Conservation (phyloP, 2,329 filamentous ascomycete genomes). For the Celoporthe dispersa region DNA sequence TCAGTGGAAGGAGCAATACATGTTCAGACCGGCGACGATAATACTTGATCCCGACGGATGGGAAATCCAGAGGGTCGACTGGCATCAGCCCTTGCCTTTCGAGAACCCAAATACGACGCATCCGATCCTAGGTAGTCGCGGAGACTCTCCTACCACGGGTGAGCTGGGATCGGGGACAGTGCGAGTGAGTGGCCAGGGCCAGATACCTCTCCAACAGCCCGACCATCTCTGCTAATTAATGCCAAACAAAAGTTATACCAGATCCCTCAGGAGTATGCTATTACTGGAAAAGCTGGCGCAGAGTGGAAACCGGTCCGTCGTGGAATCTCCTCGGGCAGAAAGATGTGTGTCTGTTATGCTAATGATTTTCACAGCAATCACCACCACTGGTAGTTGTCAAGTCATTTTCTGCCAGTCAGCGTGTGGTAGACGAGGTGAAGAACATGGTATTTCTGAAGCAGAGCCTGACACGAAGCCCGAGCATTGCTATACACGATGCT, state of each 20-base stretch:
- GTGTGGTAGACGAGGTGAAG: constrained; percentile 18
- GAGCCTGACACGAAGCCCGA: constrained; percentile 11
- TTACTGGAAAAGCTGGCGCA: background rate
- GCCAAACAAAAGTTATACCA: constrained; percentile 9
- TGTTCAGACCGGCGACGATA: constrained; percentile 24
- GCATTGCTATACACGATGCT: constrained; percentile 26
- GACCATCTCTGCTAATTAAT: background rate
- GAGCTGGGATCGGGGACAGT: constrained; percentile 17
- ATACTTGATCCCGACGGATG: constrained; percentile 20
- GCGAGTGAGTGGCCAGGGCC: background rate
- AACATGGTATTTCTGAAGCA: constrained; percentile 28
- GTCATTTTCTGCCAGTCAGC: constrained; percentile 14
- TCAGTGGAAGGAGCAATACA: constrained; percentile 20
- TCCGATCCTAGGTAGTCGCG: background rate
- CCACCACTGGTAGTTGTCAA: constrained; percentile 23
- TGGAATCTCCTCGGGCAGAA: background rate
- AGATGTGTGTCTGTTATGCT: background rate
- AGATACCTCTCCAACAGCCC: background rate
- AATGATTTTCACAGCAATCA: background rate
- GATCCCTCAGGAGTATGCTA: constrained; percentile 20
- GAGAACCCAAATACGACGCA: constrained; percentile 7
- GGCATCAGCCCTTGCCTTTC: constrained; percentile 12
- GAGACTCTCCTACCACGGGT: constrained; percentile 4
- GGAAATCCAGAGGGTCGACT: constrained; percentile 21
- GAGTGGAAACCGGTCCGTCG: constrained; percentile 19